Percentiles rank a stretch among this genome's conserved stretches.
Conservation (phyloP, 768 basidiomycete genomes). For the Amanita rubescens region DNA sequence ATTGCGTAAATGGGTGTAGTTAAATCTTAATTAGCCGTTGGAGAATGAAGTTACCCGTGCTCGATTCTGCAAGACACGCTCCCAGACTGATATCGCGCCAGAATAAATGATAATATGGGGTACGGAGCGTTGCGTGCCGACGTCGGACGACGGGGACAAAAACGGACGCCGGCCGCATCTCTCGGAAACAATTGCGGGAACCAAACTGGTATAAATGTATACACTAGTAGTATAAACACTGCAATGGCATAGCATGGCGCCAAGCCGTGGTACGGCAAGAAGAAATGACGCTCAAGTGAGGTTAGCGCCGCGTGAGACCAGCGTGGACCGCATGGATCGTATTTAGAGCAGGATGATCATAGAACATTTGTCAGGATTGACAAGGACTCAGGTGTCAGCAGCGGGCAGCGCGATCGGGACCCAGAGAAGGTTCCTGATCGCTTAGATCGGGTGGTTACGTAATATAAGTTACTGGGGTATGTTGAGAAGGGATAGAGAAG, state of each 20-base stretch:
- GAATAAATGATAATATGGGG: too few relatives aligned
- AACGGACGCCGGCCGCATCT: too few relatives aligned
- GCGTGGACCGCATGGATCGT: neutral
- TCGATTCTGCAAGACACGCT: neutral
- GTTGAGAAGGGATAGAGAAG: neutral
- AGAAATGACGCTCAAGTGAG: too few relatives aligned
- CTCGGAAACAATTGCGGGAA: too few relatives aligned
- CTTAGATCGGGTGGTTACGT: slow-evolving; percentile 13
- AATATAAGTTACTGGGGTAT: too few relatives aligned
- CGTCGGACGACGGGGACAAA: too few relatives aligned
- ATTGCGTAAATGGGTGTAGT: neutral
- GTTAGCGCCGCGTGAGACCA: neutral
- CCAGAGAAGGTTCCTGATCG: slow-evolving; percentile 15
- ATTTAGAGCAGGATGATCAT: neutral
- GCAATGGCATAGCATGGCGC: too few relatives aligned
- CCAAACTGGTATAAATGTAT: too few relatives aligned
- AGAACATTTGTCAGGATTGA: neutral
- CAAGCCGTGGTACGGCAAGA: neutral
- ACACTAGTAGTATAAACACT: too few relatives aligned
- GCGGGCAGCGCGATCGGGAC: slow-evolving; percentile 1
- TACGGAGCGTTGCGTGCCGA: neutral
- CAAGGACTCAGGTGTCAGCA: slow-evolving; percentile 1
- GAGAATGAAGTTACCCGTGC: neutral
- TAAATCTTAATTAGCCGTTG: neutral
- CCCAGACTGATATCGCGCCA: too few relatives aligned